Conservation (phyloP, 768 basidiomycete genomes). For the Suillus plorans region DNA sequence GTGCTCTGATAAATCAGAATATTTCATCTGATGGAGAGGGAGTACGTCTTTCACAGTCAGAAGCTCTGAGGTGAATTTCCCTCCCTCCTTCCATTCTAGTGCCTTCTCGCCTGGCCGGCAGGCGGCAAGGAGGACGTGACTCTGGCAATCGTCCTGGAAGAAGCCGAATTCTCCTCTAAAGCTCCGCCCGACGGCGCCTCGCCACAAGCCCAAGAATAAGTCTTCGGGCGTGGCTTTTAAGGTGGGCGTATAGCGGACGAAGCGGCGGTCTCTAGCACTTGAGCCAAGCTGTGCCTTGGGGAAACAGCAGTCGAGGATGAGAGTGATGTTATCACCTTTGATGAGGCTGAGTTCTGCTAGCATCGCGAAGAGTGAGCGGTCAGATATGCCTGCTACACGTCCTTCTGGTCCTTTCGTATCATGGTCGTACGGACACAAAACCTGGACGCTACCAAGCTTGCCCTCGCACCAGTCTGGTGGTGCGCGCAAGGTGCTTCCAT, state of each 20-base stretch:
- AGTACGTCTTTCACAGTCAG: slow-evolving; percentile 44
- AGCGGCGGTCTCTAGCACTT: slow-evolving; percentile 44
- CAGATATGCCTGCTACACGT: slow-evolving; percentile 61
- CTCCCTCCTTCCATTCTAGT: slow-evolving; percentile 60
- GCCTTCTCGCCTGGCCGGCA: slow-evolving; percentile 56
- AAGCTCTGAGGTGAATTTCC: slow-evolving; percentile 58
- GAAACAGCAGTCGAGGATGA: slow-evolving; percentile 69
- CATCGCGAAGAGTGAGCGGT: slow-evolving; percentile 63
- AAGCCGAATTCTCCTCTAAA: slow-evolving; percentile 42
- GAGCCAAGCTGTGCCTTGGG: slow-evolving; percentile 39
- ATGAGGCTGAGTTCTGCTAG: slow-evolving; percentile 50
- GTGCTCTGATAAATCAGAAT: slow-evolving; percentile 44
- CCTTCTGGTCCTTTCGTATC: slow-evolving; percentile 49
- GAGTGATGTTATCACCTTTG: slow-evolving; percentile 70
- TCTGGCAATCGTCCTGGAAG: slow-evolving; percentile 38
- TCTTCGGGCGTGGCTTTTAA: slow-evolving; percentile 54
- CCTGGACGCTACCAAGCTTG: slow-evolving; percentile 45
- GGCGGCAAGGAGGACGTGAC: slow-evolving; percentile 59
- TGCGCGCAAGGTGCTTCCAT: slow-evolving; percentile 58
- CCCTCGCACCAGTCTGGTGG: slow-evolving; percentile 60
- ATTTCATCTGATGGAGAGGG: slow-evolving; percentile 56
- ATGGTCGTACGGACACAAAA: slow-evolving; percentile 68
- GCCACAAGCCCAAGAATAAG: slow-evolving; percentile 57
- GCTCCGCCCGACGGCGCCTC: slow-evolving; percentile 38
- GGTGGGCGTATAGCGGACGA: slow-evolving; percentile 61